phyloP scores from a whole-genome alignment of 2,329 filamentous ascomycete genomes.

The Penicillium sp. region DNA sequence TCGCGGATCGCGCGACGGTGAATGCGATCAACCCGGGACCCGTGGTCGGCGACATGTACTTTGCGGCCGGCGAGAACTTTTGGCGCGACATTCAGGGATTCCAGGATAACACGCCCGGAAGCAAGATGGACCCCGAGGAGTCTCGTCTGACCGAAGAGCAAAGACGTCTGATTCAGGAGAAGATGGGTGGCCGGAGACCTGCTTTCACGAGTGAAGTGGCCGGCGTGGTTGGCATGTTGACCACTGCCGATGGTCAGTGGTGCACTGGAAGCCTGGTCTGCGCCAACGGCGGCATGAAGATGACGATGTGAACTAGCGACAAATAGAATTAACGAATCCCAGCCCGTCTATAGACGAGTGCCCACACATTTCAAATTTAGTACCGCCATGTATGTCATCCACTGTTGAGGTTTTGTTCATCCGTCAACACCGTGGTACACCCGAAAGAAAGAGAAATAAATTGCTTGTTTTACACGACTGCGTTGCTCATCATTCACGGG shows the following conservation, averaged over 20 bases:
- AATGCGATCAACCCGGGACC: constrained; percentile 63
- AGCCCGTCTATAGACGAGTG: too few species aligned
- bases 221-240: constrained; percentile 70
- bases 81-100: constrained; percentile 55
- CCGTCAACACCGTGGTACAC: too few species aligned
- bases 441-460: too few species aligned
- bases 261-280: constrained; percentile 73
- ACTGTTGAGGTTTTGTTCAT: too few species aligned
- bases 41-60: constrained; percentile 63
- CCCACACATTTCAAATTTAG: too few species aligned
- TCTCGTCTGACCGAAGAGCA: constrained; percentile 52
- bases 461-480: too few species aligned
- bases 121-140: constrained; percentile 13
- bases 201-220: constrained; percentile 67
- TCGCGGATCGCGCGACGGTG: constrained; percentile 57
- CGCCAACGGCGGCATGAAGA: constrained; percentile 71
- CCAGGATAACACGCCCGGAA: constrained; percentile 59
- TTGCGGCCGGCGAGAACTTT: constrained; percentile 51
- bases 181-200: constrained; percentile 52
- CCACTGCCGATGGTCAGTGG: constrained; percentile 65
- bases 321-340: not conserved
- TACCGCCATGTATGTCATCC: too few species aligned
- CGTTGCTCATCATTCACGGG: too few species aligned
- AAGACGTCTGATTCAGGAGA: constrained; percentile 55
- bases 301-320: constrained; percentile 26